phyloP scores from a whole-genome alignment of 768 basidiomycete genomes.

The Rhizopogon roseolus region DNA sequence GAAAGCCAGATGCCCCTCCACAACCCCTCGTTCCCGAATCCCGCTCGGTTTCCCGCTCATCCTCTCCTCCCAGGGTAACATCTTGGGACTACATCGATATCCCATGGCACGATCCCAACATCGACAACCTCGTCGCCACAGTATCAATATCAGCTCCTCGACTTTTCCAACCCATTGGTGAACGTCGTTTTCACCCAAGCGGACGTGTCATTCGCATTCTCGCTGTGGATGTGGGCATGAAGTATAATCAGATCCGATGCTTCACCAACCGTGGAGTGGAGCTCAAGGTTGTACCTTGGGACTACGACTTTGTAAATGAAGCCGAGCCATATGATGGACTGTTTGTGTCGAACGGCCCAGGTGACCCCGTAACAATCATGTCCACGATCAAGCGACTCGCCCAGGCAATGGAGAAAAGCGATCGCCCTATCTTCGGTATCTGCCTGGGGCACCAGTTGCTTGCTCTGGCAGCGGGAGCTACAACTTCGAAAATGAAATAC shows the following conservation, averaged over 20 bases:
- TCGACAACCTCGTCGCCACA: constrained; percentile 82
- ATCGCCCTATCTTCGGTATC: constrained; percentile 94
- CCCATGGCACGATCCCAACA: constrained; percentile 86
- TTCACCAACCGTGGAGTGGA: constrained; percentile 90
- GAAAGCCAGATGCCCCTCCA: constrained; percentile 42
- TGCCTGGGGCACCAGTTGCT: constrained; percentile 97
- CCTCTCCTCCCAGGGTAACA: constrained; percentile 47
- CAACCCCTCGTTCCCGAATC: constrained; percentile 31
- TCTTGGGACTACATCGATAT: constrained; percentile 84
- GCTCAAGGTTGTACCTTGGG: constrained; percentile 96
- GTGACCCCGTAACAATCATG: constrained; percentile 85
- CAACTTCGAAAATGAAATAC: constrained; percentile 99
- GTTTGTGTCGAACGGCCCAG: constrained; percentile 97
- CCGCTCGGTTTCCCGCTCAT: constrained; percentile 39
- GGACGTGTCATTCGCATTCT: constrained; percentile 81
- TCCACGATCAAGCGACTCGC: constrained; percentile 66
- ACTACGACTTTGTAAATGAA: constrained; percentile 85
- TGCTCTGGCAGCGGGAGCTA: constrained; percentile 90
- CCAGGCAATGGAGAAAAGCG: constrained; percentile 62
- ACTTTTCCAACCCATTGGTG: constrained; percentile 56
- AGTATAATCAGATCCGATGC: constrained; percentile 98
- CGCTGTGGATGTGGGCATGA: constrained; percentile 98
- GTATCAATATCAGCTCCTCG: constrained; percentile 74
- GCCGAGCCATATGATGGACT: constrained; percentile 85
- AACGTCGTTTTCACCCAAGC: constrained; percentile 65